phyloP scores from a whole-genome alignment of 2,329 filamentous ascomycete genomes.

The Colletotrichum shisoi region DNA sequence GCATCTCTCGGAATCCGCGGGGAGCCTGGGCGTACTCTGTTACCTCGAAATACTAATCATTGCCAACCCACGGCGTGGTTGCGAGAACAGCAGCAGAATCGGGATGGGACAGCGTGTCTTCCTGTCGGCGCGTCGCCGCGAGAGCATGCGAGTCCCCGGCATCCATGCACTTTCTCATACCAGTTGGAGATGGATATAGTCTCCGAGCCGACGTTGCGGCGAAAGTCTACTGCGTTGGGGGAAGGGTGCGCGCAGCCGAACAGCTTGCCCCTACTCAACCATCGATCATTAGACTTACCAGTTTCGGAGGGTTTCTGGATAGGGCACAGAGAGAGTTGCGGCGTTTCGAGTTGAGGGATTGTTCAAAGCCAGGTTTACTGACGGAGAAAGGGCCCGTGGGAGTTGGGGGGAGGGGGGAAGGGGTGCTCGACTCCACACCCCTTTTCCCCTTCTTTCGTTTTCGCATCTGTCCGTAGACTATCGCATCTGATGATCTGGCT shows the following conservation, averaged over 20 bases:
- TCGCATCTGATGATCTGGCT: background rate
- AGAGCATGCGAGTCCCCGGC: background rate
- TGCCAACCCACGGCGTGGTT: background rate
- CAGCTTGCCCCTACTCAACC: background rate
- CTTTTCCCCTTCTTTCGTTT: constrained; percentile 14
- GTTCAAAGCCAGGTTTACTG: constrained; percentile 18
- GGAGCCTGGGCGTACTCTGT: background rate
- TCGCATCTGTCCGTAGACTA: background rate
- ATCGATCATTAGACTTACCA: background rate
- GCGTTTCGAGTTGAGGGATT: constrained; percentile 36
- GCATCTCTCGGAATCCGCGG: background rate
- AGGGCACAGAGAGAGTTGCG: constrained; percentile 9
- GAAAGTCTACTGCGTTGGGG: background rate
- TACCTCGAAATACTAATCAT: background rate
- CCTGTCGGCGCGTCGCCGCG: background rate
- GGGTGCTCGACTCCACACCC: background rate
- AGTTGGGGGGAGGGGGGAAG: no score
- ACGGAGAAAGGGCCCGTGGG: background rate
- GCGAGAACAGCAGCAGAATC: background rate
- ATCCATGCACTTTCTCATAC: background rate
- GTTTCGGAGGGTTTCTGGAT: constrained; percentile 28
- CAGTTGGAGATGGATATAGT: no score
- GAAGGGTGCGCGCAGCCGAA: background rate
- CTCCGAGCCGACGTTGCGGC: background rate
- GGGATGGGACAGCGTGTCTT: background rate